Evolutionary conservation across 129 eudicot genomes (phyloP), one percentile per base, ranked within the genome.

Genomic region (Apium graveolens): DNA sequence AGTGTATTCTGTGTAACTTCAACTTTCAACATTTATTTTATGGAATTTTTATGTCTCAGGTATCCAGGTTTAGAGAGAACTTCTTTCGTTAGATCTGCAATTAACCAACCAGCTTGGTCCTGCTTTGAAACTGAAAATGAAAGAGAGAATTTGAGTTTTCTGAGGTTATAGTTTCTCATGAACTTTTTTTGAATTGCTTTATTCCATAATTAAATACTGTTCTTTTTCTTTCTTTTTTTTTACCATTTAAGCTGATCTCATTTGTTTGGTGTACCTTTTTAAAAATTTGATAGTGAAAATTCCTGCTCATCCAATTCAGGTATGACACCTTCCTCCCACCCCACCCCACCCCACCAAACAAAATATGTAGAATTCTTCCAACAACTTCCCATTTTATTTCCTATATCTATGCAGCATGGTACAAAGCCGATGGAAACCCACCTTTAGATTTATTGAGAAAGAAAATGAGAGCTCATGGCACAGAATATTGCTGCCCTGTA

Each of bases 261-360:
- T 57, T 57, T 78, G 60, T 51, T 24, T 74, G 81, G 57, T 77
- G 48, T 75, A 38, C 78, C 37, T 73, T 37, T 82, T 63, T 17
- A 39, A 65, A 57, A 66, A 77, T 78, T 69, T 65, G 74, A 83
- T 89, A 93, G 98, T 76, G 91, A 89, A 79, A 94, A 90, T 75
- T 90, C 94, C 51, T 90, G 92, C 89, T 85, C 87, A 35, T 86
- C 88, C 76, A 79, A 77, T 81, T 82, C 96, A 90, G 96, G 97
- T 92, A 46, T 51, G 27, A 51, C 66, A 57, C n/a, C 43, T 31
- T 49, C 74, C 26, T 16, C 39, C 41, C 72, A 6, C 53, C 34
- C 34, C 45, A 5, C 8, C 3, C 34, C 10, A 37, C 46, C 41
- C n/a, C n/a, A n/a, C n/a, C n/a, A 76, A 74, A 71, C 49, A 51